phyloP scores from a whole-genome alignment of 75 land plant genomes.

The Azolla pinnata region DNA sequence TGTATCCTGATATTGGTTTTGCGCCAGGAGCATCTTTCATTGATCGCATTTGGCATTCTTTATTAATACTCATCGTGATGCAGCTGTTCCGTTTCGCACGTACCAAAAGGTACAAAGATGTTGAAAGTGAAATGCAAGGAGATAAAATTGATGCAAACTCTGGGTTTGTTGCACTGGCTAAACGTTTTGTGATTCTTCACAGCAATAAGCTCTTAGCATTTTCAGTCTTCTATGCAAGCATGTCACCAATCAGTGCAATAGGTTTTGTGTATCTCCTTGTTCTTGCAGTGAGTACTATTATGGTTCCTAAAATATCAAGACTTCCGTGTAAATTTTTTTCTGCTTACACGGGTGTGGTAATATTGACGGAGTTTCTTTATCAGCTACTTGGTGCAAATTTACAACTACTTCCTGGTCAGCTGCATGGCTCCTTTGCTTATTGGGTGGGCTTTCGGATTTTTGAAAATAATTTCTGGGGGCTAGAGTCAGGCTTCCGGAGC shows the following conservation, averaged over 20 bases:
- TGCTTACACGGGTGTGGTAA: conserved; percentile 58
- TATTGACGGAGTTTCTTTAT: conserved; percentile 64
- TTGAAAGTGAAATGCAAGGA: conserved; percentile 11
- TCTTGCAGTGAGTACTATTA: conserved; percentile 54
- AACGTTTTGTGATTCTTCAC: conserved; percentile 75
- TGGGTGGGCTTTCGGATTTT: conserved; percentile 64
- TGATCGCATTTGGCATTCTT: conserved; percentile 69
- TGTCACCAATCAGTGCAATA: conserved; percentile 77
- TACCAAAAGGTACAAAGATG: conserved; percentile 38
- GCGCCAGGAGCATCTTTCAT: conserved; percentile 58
- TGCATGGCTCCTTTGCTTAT: conserved; percentile 38
- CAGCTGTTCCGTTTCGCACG: conserved; percentile 88
- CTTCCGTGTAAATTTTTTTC: conserved; percentile 65
- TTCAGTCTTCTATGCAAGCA: conserved; percentile 81
- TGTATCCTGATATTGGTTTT: conserved; percentile 56
- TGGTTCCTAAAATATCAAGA: conserved; percentile 74
- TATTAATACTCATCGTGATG: conserved; percentile 80
- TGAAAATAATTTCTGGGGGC: conserved; percentile 55
- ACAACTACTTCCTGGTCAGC: conserved; percentile 72
- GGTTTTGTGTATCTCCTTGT: conserved; percentile 78
- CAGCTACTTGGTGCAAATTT: conserved; percentile 72
- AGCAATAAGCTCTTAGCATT: conserved; percentile 68
- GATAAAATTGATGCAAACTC: conserved; percentile 18
- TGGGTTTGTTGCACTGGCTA: conserved; percentile 48
- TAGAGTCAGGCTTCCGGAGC: conserved; percentile 69